A percentile compares a stretch with the other conserved stretches of the same genome.
Evolutionary conservation across 768 basidiomycete genomes (phyloP).

Genomic region (Podaxis mareebaensis): DNA sequence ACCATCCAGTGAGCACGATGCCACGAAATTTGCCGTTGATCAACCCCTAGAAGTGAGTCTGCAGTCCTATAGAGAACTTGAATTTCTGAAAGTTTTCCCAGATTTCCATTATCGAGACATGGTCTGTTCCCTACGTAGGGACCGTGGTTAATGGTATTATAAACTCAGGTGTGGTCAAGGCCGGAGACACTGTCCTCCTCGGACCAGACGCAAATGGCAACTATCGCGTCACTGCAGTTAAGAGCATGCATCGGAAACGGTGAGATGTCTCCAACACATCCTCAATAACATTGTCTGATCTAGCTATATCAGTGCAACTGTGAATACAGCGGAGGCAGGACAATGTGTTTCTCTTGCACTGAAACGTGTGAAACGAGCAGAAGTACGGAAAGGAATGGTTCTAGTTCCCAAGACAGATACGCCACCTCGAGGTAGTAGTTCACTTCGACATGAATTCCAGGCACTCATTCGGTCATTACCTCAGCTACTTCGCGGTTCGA

Average conservation of each 20-base stretch:
- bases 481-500: slow-evolving; percentile 84
- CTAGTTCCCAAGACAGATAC: slow-evolving; percentile 78
- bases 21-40: slow-evolving; percentile 76
- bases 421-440: slow-evolving; percentile 66
- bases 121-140: slow-evolving; percentile 86
- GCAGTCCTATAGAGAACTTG: no score
- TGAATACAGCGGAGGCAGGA: slow-evolving; percentile 87
- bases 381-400: slow-evolving; percentile 94
- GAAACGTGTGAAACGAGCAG: slow-evolving; percentile 80
- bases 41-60: slow-evolving; percentile 72
- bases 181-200: slow-evolving; percentile 79
- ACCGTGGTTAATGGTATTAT: slow-evolving; percentile 86
- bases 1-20: slow-evolving; percentile 84
- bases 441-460: not conserved
- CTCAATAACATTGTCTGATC: slow-evolving; percentile 2
- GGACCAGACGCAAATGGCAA: slow-evolving; percentile 94
- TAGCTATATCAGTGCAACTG: slow-evolving; percentile 59
- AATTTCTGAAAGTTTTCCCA: slow-evolving; percentile 27
- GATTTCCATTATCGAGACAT: slow-evolving; percentile 86
- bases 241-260: slow-evolving; percentile 95
- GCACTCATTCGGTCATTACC: slow-evolving; percentile 4
- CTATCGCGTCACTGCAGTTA: slow-evolving; percentile 76
- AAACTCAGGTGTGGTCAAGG: slow-evolving; percentile 71
- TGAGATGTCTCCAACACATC: slow-evolving; percentile 28
- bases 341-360: slow-evolving; percentile 94